phyloP scores from a whole-genome alignment of 345 rosid species.

The Excoecaria cochinchinensis region DNA sequence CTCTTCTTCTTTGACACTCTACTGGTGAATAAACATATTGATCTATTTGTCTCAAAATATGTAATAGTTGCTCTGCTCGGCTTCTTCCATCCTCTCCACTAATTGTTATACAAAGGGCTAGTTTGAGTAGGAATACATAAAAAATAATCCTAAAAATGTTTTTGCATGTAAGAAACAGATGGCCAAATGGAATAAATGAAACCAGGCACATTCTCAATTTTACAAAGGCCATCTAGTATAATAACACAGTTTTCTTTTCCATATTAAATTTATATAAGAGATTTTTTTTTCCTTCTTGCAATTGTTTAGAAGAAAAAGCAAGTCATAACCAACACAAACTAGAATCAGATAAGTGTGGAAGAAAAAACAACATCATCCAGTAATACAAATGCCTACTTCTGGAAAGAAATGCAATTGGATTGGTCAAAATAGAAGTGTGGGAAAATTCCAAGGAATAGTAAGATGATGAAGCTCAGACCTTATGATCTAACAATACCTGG shows the following conservation, averaged over 20 bases:
- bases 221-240: conserved; percentile 1
- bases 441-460: neutral
- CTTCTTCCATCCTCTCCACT: conserved; percentile 99
- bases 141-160: conserved; percentile 2
- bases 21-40: conserved; percentile 73
- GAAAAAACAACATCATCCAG: neutral
- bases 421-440: neutral
- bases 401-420: neutral
- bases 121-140: conserved; percentile 18
- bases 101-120: conserved; percentile 29
- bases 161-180: neutral
- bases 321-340: neutral
- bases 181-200: neutral
- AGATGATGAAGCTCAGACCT: conserved; percentile 3
- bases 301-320: neutral
- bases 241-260: conserved; percentile 4
- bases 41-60: conserved; percentile 86
- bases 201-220: neutral
- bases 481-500: conserved; percentile 56
- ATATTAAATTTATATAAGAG: neutral
- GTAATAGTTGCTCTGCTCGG: conserved; percentile 94
- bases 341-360: neutral
- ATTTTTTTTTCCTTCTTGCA: neutral
- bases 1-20: conserved; percentile 88
- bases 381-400: neutral